These are phyloP conservation scores for Lactifluus piperatus DNA, from an alignment of 768 basidiomycete genomes.

Conservation along the genomic window DNA sequence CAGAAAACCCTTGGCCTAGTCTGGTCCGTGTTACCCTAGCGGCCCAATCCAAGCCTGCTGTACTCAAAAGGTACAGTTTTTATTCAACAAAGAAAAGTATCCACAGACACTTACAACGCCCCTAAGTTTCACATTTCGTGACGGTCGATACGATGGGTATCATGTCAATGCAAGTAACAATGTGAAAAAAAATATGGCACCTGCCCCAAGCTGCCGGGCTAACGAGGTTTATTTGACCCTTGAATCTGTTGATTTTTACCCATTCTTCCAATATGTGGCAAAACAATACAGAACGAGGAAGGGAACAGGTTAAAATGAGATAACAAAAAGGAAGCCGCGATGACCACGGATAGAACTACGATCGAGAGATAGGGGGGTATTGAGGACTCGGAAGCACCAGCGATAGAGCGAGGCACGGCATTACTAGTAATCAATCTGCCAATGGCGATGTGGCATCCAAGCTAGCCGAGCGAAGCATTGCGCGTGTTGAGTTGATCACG, in stretches of 20 bases:
- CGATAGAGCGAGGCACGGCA: not conserved
- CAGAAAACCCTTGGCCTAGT: not conserved
- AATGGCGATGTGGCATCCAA: not conserved
- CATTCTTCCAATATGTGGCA: not conserved
- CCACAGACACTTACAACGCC: not conserved
- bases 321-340: not conserved
- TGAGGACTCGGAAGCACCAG: not conserved
- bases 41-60: too few species aligned
- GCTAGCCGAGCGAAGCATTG: not conserved
- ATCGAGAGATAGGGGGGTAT: not conserved
- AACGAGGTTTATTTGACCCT: not conserved
- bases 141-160: not conserved
- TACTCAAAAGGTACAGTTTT: too few species aligned
- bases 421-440: not conserved
- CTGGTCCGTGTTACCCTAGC: not conserved
- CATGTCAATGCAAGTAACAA: too few species aligned
- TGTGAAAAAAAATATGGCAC: not conserved
- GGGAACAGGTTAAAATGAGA: not conserved
- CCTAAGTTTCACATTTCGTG: not conserved
- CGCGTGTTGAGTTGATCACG: not conserved
- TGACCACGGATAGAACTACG: not conserved
- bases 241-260: not conserved
- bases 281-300: not conserved
- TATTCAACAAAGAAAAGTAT: not conserved
- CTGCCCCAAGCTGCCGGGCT: not conserved